Evolutionary conservation across 2,329 filamentous ascomycete species (phyloP), one percentile per base, ranked within the genome.

Genomic region (Fusarium sp.): DNA sequence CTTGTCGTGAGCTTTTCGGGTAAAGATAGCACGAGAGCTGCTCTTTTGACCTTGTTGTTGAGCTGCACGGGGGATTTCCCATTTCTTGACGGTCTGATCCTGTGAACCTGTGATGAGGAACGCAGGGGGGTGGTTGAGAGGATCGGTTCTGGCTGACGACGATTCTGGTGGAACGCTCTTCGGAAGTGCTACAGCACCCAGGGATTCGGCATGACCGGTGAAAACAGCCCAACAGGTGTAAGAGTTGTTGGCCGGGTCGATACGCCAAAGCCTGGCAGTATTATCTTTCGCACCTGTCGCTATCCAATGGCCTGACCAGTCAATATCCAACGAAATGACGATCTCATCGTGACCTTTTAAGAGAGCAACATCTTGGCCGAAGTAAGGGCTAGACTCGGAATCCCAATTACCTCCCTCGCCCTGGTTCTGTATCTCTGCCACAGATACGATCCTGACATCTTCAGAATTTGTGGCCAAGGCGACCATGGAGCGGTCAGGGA

Each of bases 241-340:
- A 0, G 91, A 92, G 58, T 89, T 86, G 62, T 89, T 91, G 20
- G 85, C 85, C 0, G 91, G 88, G 76, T 98, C 95, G 28, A 99
- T 83, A 54, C 91, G 87, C 96, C 96, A 99, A 36, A 99, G 81
- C 69, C 92, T 90, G 18, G 95, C 96, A 4, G 92, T 96, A 75
- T 98, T 99, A 78, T 99, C 96, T 80, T 99, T 99, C 23, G 96
- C 93, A 54, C 95, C 96, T 2, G 96, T 98, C 13, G 92, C 95
- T 38, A 99, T 87, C 96, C 96, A 99, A 77, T 96, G 90, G 1
- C 97, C 97, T 11, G 96, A 98, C 93, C 94, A 97, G 80, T 99
- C 96, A 4, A 93, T 90, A 77, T 97, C 94, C 40, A 99, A 83
- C 61, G 94, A 94, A 72, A 99, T 97, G 63, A 99, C 92, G 52